Evolutionary conservation across 495 filamentous ascomycete species (phyloP).

Genomic region (Ascodesmis nigricans): DNA sequence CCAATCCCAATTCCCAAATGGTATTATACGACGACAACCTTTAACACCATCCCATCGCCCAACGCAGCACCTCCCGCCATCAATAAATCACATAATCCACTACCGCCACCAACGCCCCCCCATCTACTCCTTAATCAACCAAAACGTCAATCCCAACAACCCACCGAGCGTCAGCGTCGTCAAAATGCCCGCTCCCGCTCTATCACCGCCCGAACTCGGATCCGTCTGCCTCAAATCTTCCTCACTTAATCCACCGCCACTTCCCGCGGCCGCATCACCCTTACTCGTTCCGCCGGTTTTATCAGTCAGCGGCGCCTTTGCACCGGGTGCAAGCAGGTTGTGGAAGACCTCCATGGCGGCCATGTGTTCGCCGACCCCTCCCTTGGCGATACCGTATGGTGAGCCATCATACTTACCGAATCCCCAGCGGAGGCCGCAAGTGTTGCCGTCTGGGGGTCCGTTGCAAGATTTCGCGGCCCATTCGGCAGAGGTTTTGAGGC

Average conservation of each 20-base stretch:
- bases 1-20: slow-evolving; percentile 3
- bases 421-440: slow-evolving; percentile 48
- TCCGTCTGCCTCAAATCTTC: slow-evolving; percentile 9
- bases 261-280: slow-evolving; percentile 37
- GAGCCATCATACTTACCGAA: slow-evolving; percentile 29
- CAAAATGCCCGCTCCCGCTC: slow-evolving; percentile 25
- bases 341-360: slow-evolving; percentile 36
- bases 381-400: slow-evolving; percentile 11
- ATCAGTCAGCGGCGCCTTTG: slow-evolving; percentile 31
- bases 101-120: not conserved
- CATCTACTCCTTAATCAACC: slow-evolving; percentile 21
- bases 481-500: slow-evolving; percentile 39
- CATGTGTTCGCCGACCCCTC: slow-evolving; percentile 37
- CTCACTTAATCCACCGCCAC: slow-evolving; percentile 14
- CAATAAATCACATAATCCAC: not conserved
- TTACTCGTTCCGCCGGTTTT: slow-evolving; percentile 35
- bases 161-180: slow-evolving; percentile 22
- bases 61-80: too few relatives aligned
- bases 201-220: slow-evolving; percentile 21
- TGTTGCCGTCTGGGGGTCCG: slow-evolving; percentile 31
- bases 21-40: slow-evolving; percentile 1
- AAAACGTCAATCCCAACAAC: slow-evolving; percentile 23
- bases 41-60: slow-evolving; percentile 8
- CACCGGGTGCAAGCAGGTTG: slow-evolving; percentile 27
- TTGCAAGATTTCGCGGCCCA: slow-evolving; percentile 52